Conservation (phyloP, 192 early-diverging fungal genomes). For the Rhizoclosmatium sp. region DNA sequence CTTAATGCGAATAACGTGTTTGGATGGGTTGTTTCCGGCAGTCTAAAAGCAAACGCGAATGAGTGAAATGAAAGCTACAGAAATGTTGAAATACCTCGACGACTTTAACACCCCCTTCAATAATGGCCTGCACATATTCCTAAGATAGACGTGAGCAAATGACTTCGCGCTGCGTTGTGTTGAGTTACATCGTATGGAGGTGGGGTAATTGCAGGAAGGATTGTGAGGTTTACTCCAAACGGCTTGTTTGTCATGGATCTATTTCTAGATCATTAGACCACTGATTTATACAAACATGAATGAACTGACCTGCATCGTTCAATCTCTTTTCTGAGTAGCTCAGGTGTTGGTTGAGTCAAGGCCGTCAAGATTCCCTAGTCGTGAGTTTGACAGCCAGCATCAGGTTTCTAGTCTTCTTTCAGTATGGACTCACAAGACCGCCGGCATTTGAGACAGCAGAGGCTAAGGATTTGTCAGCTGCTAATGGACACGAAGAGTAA, state of each 20-base stretch:
- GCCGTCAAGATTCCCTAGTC: conserved; percentile 64
- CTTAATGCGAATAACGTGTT: conserved; percentile 71
- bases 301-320: conserved; percentile 13
- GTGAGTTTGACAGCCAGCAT: too few species aligned
- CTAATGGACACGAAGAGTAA: not conserved
- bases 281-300: not conserved
- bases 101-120: conserved; percentile 72
- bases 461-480: not conserved
- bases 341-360: conserved; percentile 77
- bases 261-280: conserved; percentile 43
- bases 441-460: conserved; percentile 31
- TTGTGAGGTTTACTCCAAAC: conserved; percentile 75
- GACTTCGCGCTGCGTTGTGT: not conserved
- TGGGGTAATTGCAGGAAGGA: conserved; percentile 72
- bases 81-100: conserved; percentile 50
- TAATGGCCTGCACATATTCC: conserved; percentile 68
- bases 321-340: conserved; percentile 68
- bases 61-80: not conserved
- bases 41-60: conserved; percentile 37
- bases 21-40: conserved; percentile 75
- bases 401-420: too few species aligned
- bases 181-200: conserved; percentile 66
- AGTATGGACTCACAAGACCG: conserved; percentile 9
- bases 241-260: conserved; percentile 73
- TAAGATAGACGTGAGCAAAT: not conserved